Conservation (phyloP, 2,329 filamentous ascomycete genomes). For the Trichoderma simmonsii region DNA sequence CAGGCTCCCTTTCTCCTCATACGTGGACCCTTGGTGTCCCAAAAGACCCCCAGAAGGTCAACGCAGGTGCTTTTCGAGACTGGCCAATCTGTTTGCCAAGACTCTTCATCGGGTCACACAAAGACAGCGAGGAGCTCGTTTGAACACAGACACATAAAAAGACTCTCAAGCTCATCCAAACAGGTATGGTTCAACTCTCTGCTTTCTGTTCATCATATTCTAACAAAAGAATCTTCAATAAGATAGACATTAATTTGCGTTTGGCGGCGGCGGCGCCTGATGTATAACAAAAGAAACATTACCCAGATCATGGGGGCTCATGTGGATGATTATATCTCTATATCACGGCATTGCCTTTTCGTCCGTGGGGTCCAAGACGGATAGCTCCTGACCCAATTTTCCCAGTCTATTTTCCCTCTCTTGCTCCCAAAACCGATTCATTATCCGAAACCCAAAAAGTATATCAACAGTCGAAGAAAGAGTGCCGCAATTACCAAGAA, state of each 20-base stretch:
- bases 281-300: slow-evolving; percentile 15
- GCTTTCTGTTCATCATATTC: not conserved
- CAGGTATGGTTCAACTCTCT: not conserved
- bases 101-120: not conserved
- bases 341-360: slow-evolving; percentile 15
- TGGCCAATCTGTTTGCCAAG: not conserved
- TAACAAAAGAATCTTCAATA: not conserved
- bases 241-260: slow-evolving; percentile 8
- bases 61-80: not conserved
- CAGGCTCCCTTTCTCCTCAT: not conserved
- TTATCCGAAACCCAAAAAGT: slow-evolving; percentile 1
- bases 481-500: not conserved
- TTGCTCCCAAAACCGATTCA: slow-evolving; percentile 3
- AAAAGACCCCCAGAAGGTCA: not conserved
- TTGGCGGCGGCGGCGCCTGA: slow-evolving; percentile 3
- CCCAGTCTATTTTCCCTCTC: slow-evolving; percentile 18
- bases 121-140: not conserved
- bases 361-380: slow-evolving; percentile 15
- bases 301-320: slow-evolving; percentile 18
- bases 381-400: slow-evolving; percentile 18
- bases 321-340: slow-evolving; percentile 20
- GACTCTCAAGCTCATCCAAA: not conserved
- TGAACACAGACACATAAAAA: not conserved
- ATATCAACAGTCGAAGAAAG: slow-evolving; percentile 4
- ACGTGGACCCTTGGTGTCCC: not conserved